Conservation (phyloP, 805 yeast species). For the Myxozyma mucilagina region DNA sequence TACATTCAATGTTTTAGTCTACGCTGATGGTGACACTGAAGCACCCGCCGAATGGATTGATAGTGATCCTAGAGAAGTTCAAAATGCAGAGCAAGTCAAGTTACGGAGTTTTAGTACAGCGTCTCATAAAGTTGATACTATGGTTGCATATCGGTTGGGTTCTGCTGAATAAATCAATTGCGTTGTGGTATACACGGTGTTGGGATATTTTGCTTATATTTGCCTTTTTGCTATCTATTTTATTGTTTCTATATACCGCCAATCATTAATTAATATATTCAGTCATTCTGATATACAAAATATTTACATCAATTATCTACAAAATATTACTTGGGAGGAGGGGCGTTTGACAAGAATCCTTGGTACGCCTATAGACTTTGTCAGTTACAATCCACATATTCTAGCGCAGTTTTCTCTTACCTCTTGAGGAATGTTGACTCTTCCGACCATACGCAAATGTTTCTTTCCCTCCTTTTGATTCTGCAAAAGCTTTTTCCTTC, state of each 20-base stretch:
- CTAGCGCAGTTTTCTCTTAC: background rate
- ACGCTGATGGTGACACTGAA: conserved; percentile 60
- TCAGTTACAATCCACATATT: background rate
- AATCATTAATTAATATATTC: too few species aligned
- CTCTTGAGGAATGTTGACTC: conserved; percentile 54
- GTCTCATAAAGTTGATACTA: conserved; percentile 68
- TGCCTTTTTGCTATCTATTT: background rate
- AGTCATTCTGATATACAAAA: background rate
- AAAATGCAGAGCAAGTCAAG: conserved; percentile 65
- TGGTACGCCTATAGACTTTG: conserved; percentile 27
- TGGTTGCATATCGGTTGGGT: conserved; percentile 58
- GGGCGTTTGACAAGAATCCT: conserved; percentile 31
- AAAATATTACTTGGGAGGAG: conserved; percentile 10
- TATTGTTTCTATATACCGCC: background rate
- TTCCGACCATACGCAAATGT: conserved; percentile 75
- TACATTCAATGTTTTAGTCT: conserved; percentile 82
- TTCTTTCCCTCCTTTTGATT: conserved; percentile 95
- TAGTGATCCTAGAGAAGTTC: conserved; percentile 59
- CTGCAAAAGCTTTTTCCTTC: conserved; percentile 82
- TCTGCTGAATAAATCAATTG: conserved; percentile 13
- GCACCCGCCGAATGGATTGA: conserved; percentile 87
- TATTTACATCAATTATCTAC: background rate
- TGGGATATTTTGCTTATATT: background rate
- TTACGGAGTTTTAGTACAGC: conserved; percentile 68
- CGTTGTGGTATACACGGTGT: background rate